These are phyloP conservation scores for Begonia peltatifolia DNA, from an alignment of 306 rosid species.

Conservation along the genomic window DNA sequence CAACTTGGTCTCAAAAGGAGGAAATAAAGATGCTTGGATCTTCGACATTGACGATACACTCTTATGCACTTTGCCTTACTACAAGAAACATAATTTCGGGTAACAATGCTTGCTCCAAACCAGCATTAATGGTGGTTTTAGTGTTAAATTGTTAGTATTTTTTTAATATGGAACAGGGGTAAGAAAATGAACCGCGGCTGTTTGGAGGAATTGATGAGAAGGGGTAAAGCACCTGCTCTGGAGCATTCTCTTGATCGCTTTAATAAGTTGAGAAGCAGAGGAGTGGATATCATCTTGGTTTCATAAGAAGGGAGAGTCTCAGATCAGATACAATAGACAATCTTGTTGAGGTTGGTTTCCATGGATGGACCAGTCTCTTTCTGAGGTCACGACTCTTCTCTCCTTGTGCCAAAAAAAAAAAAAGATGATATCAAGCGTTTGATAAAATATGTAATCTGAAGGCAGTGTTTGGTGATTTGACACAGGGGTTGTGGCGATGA, in stretches of 20 bases:
- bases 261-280: slow-evolving; percentile 39
- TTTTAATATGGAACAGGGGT: slow-evolving; percentile 21
- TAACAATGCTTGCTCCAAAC: slow-evolving; percentile 6
- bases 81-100: slow-evolving; percentile 34
- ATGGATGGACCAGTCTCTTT: slow-evolving; percentile 46
- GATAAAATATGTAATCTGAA: background rate
- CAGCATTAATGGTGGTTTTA: background rate
- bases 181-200: slow-evolving; percentile 32
- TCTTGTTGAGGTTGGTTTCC: slow-evolving; percentile 40
- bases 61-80: slow-evolving; percentile 37
- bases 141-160: background rate
- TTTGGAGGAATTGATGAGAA: slow-evolving; percentile 46
- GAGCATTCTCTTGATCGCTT: slow-evolving; percentile 33
- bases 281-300: slow-evolving; percentile 42
- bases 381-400: slow-evolving; percentile 22
- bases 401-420: background rate
- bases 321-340: slow-evolving; percentile 51
- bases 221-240: slow-evolving; percentile 49
- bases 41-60: slow-evolving; percentile 62
- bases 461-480: background rate
- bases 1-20: slow-evolving; percentile 30
- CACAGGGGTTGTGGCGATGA: slow-evolving; percentile 24
- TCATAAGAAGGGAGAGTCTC: slow-evolving; percentile 45
- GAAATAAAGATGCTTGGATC: slow-evolving; percentile 58
- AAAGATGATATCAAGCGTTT: no score